These are phyloP conservation scores for Nematocida sp. DNA, from an alignment of 371 early-diverging fungal genomes.

Conservation along the genomic window DNA sequence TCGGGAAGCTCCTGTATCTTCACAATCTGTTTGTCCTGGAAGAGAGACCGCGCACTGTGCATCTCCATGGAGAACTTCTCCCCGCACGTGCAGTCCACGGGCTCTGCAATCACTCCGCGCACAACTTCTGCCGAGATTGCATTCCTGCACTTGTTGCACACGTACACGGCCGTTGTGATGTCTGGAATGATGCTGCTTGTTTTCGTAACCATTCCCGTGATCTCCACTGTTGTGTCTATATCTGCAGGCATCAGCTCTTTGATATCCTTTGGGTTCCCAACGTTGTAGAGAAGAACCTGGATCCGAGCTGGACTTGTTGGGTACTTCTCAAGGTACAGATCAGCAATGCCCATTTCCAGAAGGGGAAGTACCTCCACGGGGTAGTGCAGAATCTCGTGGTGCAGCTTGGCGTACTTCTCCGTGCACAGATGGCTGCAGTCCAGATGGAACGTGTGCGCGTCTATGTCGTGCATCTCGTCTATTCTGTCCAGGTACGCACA, in stretches of 20 bases:
- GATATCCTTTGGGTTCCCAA: constrained; percentile 74
- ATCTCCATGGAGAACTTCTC: constrained; percentile 65
- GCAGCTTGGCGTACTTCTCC: constrained; percentile 18
- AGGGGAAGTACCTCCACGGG: constrained; percentile 91
- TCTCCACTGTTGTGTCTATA: constrained; percentile 86
- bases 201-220: constrained; percentile 88
- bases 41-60: constrained; percentile 81
- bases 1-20: constrained; percentile 96
- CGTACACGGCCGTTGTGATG: constrained; percentile 58
- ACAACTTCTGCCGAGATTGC: constrained; percentile 74
- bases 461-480: constrained; percentile 45
- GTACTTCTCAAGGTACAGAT: constrained; percentile 71
- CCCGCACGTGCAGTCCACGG: constrained; percentile 73
- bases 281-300: constrained; percentile 80
- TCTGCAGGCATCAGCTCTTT: constrained; percentile 85
- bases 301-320: constrained; percentile 65
- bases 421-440: constrained; percentile 24
- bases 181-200: constrained; percentile 85
- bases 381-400: constrained; percentile 70
- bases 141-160: constrained; percentile 60
- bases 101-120: constrained; percentile 82
- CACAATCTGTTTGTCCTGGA: constrained; percentile 86
- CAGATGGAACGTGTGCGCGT: constrained; percentile 1
- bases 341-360: constrained; percentile 78
- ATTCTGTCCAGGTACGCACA: constrained; percentile 17